Base-by-base conservation (phyloP, 163 green algal genomes). In the Chlorella variabilis region DNA sequence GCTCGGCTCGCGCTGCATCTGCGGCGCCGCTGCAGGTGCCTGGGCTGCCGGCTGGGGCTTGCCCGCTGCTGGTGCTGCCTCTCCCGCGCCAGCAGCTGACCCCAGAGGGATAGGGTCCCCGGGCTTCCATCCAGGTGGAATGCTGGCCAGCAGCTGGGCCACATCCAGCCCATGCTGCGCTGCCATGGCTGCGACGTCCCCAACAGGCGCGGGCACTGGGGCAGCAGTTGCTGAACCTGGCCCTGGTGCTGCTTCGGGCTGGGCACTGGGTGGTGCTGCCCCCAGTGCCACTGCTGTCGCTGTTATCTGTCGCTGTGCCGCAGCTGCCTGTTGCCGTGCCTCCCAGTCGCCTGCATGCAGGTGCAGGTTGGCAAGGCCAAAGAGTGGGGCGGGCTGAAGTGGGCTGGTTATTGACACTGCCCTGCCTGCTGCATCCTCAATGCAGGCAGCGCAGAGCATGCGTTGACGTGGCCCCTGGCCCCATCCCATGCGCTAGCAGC, bases 121-220 rank as follows among this genome's bases (percentile, higher is more conserved):
- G 11, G 85, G 84, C 41, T 87, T 88, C 84, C 80, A 88, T 2
- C 80, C 85, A 0, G 61, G 36, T 29, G 85, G 85, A 78, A 90
- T 90, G 75, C 75, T 81, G 41, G 75, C 58, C 41, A 81, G 75
- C 58, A 81, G 58, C 41, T 71, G 58, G 58, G 73, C n/a, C 41
- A 71, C 75, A 2, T 81, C 75, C 62, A 81, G 69, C 11, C 79
- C 39, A 23, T 63, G 63, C 59, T 73, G 21, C 4, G 58, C 58
- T 62, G 75, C 58, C 31, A 71, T 36, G 0, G 39, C 39, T 18
- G 75, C 58, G 8, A 81, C 4, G 59, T 73, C 75, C 20, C 38
- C 73, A 25, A 1, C 38, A 23, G 68, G 29, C 31, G 45, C 36
- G 21, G 68, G 7, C 41, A n/a, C n/a, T n/a, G n/a, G n/a, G n/a